Conservation (phyloP, 305 asterid genomes). For the Andrographis paniculata region DNA sequence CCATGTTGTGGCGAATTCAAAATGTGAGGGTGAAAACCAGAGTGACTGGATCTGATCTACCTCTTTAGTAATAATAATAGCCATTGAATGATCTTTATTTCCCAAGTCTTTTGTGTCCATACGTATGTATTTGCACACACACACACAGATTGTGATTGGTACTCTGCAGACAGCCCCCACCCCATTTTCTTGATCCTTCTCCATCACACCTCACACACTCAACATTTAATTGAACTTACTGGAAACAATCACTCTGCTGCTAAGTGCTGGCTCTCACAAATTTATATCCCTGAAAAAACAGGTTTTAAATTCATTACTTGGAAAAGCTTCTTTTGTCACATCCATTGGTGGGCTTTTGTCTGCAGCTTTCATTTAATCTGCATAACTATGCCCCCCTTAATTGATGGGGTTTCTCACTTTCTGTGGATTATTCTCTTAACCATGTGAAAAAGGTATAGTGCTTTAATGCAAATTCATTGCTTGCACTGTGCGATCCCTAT, state of each 20-base stretch:
- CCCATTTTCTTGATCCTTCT: constrained; percentile 11
- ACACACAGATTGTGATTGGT: not conserved
- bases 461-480: constrained; percentile 3
- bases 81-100: constrained; percentile 18
- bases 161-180: constrained; percentile 19
- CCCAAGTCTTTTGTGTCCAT: constrained; percentile 15
- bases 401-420: constrained; percentile 7
- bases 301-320: not conserved
- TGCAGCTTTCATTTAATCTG: constrained; percentile 5
- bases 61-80: constrained; percentile 10
- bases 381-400: constrained; percentile 3
- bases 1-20: not conserved
- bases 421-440: constrained; percentile 8
- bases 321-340: not conserved
- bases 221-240: constrained; percentile 14
- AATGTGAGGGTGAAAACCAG: not conserved
- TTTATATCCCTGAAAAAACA: not conserved
- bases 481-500: constrained; percentile 10
- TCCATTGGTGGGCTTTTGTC: not conserved
- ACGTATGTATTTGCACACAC: not conserved
- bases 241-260: constrained; percentile 1
- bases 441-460: constrained; percentile 5
- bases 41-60: constrained; percentile 16
- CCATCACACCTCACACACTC: constrained; percentile 11
- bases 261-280: not conserved